A percentile compares a stretch with the other conserved stretches of the same genome.
Evolutionary conservation across 2,329 filamentous ascomycete species (phyloP).

Genomic region (Hypocreales sp.): DNA sequence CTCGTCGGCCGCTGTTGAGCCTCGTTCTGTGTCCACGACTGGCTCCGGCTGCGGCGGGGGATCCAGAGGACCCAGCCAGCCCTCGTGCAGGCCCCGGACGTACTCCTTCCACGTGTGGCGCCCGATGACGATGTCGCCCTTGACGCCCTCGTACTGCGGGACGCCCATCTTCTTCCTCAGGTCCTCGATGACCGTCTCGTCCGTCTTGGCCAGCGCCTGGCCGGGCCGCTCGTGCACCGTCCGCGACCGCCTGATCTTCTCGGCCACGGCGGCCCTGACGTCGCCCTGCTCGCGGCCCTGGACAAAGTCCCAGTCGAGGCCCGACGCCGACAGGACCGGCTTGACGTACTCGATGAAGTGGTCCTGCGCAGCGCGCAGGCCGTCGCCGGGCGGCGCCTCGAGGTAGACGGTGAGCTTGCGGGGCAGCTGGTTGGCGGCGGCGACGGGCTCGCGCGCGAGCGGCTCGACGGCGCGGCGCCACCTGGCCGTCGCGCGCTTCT

Average conservation of each 20-base stretch:
- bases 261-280: slow-evolving; percentile 70
- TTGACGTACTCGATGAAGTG: slow-evolving; percentile 96
- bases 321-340: slow-evolving; percentile 76
- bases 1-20: slow-evolving; percentile 6
- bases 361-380: slow-evolving; percentile 70
- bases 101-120: slow-evolving; percentile 97
- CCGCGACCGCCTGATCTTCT: slow-evolving; percentile 63
- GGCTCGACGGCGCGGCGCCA: slow-evolving; percentile 80
- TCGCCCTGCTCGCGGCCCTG: slow-evolving; percentile 91
- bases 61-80: slow-evolving; percentile 79
- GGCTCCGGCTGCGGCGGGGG: slow-evolving; percentile 28
- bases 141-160: slow-evolving; percentile 54
- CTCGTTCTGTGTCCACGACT: slow-evolving; percentile 9
- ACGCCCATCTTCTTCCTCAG: slow-evolving; percentile 52
- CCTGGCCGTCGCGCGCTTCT: slow-evolving; percentile 67
- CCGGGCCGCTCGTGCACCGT: slow-evolving; percentile 39
- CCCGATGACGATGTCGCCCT: slow-evolving; percentile 79
- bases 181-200: slow-evolving; percentile 41
- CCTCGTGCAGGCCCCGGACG: slow-evolving; percentile 81
- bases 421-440: slow-evolving; percentile 52
- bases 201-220: slow-evolving; percentile 29
- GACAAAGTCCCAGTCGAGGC: slow-evolving; percentile 90
- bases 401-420: slow-evolving; percentile 78
- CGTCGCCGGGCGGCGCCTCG: slow-evolving; percentile 73
- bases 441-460: slow-evolving; percentile 62